Base-by-base conservation (phyloP, 148 eudicot genomes). In the Fagopyrum homotropicum region DNA sequence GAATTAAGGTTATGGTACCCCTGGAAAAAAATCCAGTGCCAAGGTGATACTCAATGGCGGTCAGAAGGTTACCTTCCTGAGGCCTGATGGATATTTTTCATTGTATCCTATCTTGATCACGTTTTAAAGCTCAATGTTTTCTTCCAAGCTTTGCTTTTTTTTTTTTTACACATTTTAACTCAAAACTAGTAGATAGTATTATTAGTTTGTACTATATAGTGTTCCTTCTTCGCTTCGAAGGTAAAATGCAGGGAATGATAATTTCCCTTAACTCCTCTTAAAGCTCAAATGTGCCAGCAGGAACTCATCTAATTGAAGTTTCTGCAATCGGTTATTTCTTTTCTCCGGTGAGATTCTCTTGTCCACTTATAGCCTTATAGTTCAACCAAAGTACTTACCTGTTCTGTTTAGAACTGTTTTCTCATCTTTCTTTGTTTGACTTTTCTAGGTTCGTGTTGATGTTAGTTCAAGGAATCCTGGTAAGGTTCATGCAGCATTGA, bases 281-380 rank as follows among this genome's bases (percentile, higher is more conserved):
- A 76, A 96, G 99, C 88, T 91, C 89, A 76, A 86, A 96, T 74
- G 92, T 96, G 56, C 88, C 95, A 63, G 95, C 98, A 1, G 99
- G 99, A 61, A 96, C 99, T 74, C 99, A 96, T 85, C 93, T 96
- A 44, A 87, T 96, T 75, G 99, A 96, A 84, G 97, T 96, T 82
- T 82, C 89, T 72, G 95, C 98, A 46, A 75, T 84, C 63, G 98
- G 98, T 73, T 96, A 84, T 82, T 86, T 92, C 86, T 92, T 92
- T 82, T 95, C 98, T 75, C 99, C 97, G 70, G 99, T 95, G 77
- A 80, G 89, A 45, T 75, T 78, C 59, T 79, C 51, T 57, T 73
- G 9, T 66, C 9, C 43, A 11, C 8, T 17, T 35, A 64, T 0
- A 12, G 22, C 12, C 8, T 17, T 35, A 64, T 0, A 12, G 22